phyloP scores from a whole-genome alignment of 441 rosid species.

The Corymbia calophylla region DNA sequence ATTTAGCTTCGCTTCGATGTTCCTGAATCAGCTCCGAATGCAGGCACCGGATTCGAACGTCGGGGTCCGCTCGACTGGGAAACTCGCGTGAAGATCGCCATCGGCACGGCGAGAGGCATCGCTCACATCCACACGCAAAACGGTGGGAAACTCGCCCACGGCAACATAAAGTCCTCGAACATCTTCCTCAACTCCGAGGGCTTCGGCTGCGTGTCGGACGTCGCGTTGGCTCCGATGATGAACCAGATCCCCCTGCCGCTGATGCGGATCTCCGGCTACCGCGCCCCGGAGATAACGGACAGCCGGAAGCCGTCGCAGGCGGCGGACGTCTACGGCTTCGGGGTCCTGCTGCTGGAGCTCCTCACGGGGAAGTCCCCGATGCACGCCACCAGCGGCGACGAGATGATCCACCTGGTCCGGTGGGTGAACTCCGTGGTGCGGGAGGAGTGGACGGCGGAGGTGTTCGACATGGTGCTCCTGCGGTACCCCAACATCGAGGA shows the following conservation, averaged over 20 bases:
- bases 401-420: slow-evolving; percentile 67
- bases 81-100: slow-evolving; percentile 60
- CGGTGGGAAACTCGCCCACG: slow-evolving; percentile 69
- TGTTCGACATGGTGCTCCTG: slow-evolving; percentile 74
- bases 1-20: not conserved
- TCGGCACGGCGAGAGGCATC: slow-evolving; percentile 80
- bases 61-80: slow-evolving; percentile 70
- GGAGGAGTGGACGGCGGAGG: slow-evolving; percentile 99
- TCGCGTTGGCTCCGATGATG: slow-evolving; percentile 69
- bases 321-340: slow-evolving; percentile 78
- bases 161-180: slow-evolving; percentile 83
- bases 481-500: slow-evolving; percentile 86
- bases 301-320: slow-evolving; percentile 58
- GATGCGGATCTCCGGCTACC: slow-evolving; percentile 58
- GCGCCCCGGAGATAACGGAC: slow-evolving; percentile 84
- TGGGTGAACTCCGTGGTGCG: slow-evolving; percentile 94
- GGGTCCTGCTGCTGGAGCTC: slow-evolving; percentile 80
- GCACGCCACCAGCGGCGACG: slow-evolving; percentile 57
- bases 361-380: slow-evolving; percentile 90
- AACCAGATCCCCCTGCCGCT: slow-evolving; percentile 50
- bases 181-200: slow-evolving; percentile 56
- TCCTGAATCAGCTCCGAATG: not conserved
- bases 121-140: slow-evolving; percentile 53
- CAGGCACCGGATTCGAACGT: slow-evolving; percentile 56
- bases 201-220: slow-evolving; percentile 56